Conservation (phyloP, 2,329 filamentous ascomycete genomes). For the Ophiostoma australiae region DNA sequence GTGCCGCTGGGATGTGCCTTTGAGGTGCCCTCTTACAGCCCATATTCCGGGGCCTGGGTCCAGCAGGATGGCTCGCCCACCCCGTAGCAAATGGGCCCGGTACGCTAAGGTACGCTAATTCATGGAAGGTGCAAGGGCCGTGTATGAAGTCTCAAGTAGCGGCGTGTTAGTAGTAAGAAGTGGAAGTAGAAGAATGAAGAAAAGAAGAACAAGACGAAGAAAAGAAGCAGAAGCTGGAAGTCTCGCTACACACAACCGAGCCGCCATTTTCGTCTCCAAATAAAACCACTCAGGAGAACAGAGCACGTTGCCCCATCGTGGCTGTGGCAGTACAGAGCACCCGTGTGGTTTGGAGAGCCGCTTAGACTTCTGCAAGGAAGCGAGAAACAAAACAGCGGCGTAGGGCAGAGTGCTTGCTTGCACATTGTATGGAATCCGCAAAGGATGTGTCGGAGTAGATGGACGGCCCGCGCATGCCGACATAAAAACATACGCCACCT, state of each 20-base stretch:
- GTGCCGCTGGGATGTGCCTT: constrained; percentile 18
- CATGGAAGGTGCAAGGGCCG: neutral
- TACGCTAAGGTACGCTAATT: constrained; percentile 22
- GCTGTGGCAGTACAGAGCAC: neutral
- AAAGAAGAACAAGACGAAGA: too few species aligned
- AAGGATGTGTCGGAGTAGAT: neutral
- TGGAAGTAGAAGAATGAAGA: too few species aligned
- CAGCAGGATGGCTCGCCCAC: constrained; percentile 25
- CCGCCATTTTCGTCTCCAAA: neutral
- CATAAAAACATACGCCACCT: neutral
- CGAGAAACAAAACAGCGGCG: neutral
- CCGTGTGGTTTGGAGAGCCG: neutral
- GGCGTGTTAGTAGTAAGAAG: neutral
- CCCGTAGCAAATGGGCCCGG: constrained; percentile 17
- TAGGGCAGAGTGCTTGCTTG: constrained; percentile 3
- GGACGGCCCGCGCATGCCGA: neutral
- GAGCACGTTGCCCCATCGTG: neutral
- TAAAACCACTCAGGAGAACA: neutral
- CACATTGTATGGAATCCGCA: neutral
- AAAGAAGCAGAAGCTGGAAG: neutral
- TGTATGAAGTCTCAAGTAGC: neutral
- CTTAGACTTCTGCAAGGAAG: neutral
- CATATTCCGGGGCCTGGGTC: constrained; percentile 22
- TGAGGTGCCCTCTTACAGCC: constrained; percentile 11
- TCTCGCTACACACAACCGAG: neutral